Evolutionary conservation across 495 filamentous ascomycete species (phyloP), one percentile per base, ranked within the genome.

Genomic region (Xylaria telfairii): DNA sequence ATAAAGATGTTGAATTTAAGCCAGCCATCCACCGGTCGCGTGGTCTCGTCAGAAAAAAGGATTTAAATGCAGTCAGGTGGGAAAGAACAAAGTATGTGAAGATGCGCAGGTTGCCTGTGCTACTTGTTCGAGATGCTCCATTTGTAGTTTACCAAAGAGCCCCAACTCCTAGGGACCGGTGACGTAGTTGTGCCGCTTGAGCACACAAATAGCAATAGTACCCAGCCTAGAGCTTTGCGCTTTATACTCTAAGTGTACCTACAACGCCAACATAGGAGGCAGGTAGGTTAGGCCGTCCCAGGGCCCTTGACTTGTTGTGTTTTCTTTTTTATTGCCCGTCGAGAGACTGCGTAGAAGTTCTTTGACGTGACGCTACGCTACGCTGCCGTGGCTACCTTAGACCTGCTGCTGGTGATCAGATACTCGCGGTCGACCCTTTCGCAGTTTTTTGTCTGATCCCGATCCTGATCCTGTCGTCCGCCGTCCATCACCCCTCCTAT

Each of bases 171-270:
- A 46, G 30, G 61, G 39, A 34, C 24, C 61, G n/a, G 60, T 70
- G 68, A 70, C 68, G 68, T 70, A 70, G 68, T 70, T 70, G 61
- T 65, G 60, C 68, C 68, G 68, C 68, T 59, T 65, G 60, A 44
- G 65, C 57, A 56, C 68, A 65, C 68, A 65, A 65, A 44, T 59
- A 59, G 60, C 51, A 59, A 37, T 44, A 56, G 60, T 47, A 57
- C 37, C n/a, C n/a, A n/a, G n/a, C n/a, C n/a, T n/a, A n/a, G n/a
- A n/a, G n/a, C 30, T 42, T 21, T 37, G 42, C 51, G 28, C 66
- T 47, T 63, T 63, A 49, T 63, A 61, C 32, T 54, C 56, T 41
- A 26, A 6, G 8, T 37, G 19, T 21, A 41, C 12, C 44, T 28
- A 63, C 57, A 69, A 69, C 63, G 61, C 67, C 46, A 39, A 63